Evolutionary conservation across 1,284 basidiomycete genomes (phyloP).

Genomic region (Flammula alnicola): DNA sequence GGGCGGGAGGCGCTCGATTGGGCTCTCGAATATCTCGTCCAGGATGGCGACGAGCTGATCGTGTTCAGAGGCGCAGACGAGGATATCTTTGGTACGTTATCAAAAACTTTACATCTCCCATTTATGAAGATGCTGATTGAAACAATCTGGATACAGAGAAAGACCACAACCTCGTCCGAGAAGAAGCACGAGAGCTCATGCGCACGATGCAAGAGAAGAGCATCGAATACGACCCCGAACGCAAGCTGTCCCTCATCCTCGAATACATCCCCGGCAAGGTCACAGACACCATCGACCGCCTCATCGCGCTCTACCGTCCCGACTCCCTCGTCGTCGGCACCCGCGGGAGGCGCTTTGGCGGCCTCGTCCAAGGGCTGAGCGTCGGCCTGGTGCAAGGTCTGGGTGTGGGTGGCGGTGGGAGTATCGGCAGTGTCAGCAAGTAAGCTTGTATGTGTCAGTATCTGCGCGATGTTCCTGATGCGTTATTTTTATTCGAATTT

Average conservation of each 20-base stretch:
- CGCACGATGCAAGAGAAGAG: constrained; percentile 83
- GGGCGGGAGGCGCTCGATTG: constrained; percentile 87
- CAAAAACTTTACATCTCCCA: background rate
- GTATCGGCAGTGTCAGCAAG: constrained; percentile 72
- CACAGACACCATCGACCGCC: constrained; percentile 86
- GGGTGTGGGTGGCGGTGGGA: constrained; percentile 47
- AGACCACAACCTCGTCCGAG: constrained; percentile 83
- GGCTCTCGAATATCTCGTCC: constrained; percentile 84
- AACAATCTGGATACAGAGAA: constrained; percentile 51
- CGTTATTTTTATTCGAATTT: constrained; percentile 12
- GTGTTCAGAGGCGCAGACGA: constrained; percentile 90
- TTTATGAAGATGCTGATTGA: constrained; percentile 6
- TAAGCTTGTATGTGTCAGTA: constrained; percentile 51
- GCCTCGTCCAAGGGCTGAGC: constrained; percentile 25
- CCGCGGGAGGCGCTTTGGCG: constrained; percentile 63
- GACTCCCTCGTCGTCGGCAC: constrained; percentile 96
- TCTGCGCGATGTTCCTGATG: background rate
- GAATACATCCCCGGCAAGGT: constrained; percentile 94
- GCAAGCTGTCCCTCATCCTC: constrained; percentile 89
- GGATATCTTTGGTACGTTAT: constrained; percentile 71
- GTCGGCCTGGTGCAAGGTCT: constrained; percentile 28
- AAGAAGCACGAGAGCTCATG: constrained; percentile 88
- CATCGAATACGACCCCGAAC: constrained; percentile 77
- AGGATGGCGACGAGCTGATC: constrained; percentile 94
- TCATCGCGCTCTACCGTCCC: constrained; percentile 95